Evolutionary conservation across 176 grass and related monocot genomes (phyloP).

Genomic region (Dactylis glomerata): DNA sequence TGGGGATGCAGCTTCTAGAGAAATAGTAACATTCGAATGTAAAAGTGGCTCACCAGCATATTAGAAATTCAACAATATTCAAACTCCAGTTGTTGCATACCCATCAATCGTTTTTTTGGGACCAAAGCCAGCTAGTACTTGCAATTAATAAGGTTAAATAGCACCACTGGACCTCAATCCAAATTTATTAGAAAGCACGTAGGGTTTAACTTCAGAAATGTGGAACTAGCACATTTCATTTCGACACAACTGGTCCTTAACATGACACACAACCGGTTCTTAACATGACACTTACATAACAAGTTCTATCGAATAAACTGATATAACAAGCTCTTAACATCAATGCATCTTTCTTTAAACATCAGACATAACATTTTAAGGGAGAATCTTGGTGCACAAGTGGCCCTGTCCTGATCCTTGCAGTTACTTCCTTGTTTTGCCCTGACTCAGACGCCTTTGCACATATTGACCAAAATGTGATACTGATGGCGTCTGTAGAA

Average conservation of each 20-base stretch:
- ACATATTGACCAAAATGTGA: background rate
- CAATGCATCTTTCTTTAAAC: background rate
- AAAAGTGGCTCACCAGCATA: no score
- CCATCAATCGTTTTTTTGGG: no score
- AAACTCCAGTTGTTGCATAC: no score
- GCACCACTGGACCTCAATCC: no score
- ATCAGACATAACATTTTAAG: background rate
- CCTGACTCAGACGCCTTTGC: background rate
- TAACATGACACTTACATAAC: background rate
- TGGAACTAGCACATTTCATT: background rate
- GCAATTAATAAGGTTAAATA: no score
- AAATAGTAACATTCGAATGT: no score
- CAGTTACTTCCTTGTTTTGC: background rate
- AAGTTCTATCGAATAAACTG: background rate
- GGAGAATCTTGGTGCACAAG: background rate
- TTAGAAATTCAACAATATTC: no score
- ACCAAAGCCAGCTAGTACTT: no score
- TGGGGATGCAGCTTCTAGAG: background rate
- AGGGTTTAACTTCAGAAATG: background rate
- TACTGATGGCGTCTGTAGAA: background rate
- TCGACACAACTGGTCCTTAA: background rate
- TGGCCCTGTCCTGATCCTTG: background rate
- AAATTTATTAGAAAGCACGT: background rate
- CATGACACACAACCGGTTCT: background rate
- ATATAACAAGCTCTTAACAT: background rate